Evolutionary conservation across 345 rosid species (phyloP).

Genomic region (Linum trigynum): DNA sequence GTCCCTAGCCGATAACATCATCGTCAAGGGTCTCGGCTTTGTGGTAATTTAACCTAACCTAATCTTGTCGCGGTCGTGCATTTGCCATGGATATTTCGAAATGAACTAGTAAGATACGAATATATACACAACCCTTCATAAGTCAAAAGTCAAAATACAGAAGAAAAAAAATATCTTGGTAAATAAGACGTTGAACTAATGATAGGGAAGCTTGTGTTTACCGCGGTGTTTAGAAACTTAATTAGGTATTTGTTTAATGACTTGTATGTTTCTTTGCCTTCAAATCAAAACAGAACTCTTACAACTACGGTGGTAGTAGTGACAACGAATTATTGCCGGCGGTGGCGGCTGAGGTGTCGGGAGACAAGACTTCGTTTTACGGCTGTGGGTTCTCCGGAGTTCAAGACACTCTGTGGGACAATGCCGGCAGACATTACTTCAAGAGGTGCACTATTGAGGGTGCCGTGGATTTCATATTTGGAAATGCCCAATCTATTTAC

Average conservation of each 20-base stretch:
- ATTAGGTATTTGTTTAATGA: too few relatives aligned
- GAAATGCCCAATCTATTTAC: neutral
- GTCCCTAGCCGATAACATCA: constrained; percentile 46
- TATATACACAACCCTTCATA: too few relatives aligned
- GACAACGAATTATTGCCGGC: neutral
- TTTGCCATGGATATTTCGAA: too few relatives aligned
- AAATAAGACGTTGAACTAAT: too few relatives aligned
- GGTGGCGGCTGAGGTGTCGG: neutral
- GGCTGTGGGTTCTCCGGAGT: neutral
- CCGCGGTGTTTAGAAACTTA: too few relatives aligned
- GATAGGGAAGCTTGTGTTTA: too few relatives aligned
- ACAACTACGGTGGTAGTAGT: neutral
- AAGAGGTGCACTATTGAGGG: neutral
- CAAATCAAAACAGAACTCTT: neutral
- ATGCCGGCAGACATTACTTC: neutral
- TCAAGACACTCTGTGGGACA: neutral
- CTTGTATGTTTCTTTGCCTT: neutral
- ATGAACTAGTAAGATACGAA: too few relatives aligned
- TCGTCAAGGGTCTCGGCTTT: constrained; percentile 43
- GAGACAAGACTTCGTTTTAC: neutral
- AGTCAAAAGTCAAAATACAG: too few relatives aligned
- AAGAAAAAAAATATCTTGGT: too few relatives aligned
- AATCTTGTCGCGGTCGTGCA: too few relatives aligned
- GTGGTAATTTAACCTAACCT: constrained; percentile 21
- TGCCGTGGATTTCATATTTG: neutral